Conservation (phyloP, 2,329 filamentous ascomycete species). For the Mycogone perniciosa region DNA sequence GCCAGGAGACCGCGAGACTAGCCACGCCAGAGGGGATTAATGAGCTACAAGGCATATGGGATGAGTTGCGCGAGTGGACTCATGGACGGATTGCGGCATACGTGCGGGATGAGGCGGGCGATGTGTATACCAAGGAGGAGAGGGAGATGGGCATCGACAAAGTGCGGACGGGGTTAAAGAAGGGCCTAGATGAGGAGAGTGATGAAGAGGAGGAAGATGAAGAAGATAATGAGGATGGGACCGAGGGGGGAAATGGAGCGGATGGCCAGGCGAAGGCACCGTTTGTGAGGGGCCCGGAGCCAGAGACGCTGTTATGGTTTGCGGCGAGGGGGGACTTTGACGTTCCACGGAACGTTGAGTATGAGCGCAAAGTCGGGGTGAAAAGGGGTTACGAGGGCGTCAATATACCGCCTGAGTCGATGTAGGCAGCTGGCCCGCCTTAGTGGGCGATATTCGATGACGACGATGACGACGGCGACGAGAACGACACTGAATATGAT, state of each 20-base stretch:
- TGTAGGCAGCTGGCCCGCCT: slow-evolving; percentile 12
- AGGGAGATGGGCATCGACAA: slow-evolving; percentile 58
- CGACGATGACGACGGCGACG: neutral
- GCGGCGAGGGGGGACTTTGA: slow-evolving; percentile 38
- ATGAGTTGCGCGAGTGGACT: slow-evolving; percentile 36
- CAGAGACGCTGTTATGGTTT: slow-evolving; percentile 44
- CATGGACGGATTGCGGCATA: slow-evolving; percentile 35
- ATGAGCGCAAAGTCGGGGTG: slow-evolving; percentile 29
- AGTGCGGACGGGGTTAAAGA: slow-evolving; percentile 64
- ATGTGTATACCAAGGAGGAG: slow-evolving; percentile 68
- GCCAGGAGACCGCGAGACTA: slow-evolving; percentile 41
- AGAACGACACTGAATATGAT: neutral
- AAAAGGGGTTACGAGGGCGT: slow-evolving; percentile 31
- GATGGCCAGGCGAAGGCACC: slow-evolving; percentile 18
- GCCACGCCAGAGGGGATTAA: slow-evolving; percentile 39
- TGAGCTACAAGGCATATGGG: slow-evolving; percentile 52
- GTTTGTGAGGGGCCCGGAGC: slow-evolving; percentile 32
- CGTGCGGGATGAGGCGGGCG: slow-evolving; percentile 40
- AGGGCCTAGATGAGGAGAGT: slow-evolving; percentile 44
- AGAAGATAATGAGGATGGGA: slow-evolving; percentile 32
- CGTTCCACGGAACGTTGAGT: slow-evolving; percentile 40
- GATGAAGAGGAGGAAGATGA: slow-evolving; percentile 55
- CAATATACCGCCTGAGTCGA: slow-evolving; percentile 24
- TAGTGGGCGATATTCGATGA: neutral
- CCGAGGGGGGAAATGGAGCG: slow-evolving; percentile 20